These are phyloP conservation scores for Kwoniella shandongensis DNA, from an alignment of 768 basidiomycete genomes.

Conservation along the genomic window DNA sequence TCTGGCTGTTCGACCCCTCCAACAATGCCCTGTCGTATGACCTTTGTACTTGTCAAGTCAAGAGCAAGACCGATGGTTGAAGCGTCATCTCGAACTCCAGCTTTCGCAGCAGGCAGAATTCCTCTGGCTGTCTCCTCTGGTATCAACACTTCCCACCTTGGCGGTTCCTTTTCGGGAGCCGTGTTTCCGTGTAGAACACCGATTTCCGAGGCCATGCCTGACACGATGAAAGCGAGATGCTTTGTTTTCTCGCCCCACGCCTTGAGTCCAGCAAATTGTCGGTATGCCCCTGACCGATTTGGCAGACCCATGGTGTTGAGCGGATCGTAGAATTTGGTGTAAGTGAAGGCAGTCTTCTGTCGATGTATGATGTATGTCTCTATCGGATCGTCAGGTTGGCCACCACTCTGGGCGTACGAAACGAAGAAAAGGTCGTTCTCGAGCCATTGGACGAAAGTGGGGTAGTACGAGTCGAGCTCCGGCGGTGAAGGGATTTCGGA, in stretches of 20 bases:
- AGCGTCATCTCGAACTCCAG: constrained; percentile 47
- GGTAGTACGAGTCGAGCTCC: constrained; percentile 21
- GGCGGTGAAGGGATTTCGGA: constrained; percentile 46
- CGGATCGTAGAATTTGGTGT: constrained; percentile 51
- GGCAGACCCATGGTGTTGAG: constrained; percentile 50
- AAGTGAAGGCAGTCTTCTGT: constrained; percentile 39
- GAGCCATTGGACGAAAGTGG: constrained; percentile 53
- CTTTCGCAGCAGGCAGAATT: constrained; percentile 49
- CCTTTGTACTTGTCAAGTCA: constrained; percentile 48
- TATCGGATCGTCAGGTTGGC: constrained; percentile 47
- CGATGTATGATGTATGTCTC: constrained; percentile 51
- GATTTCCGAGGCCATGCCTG: constrained; percentile 51
- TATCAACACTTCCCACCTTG: constrained; percentile 45
- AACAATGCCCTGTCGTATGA: constrained; percentile 46
- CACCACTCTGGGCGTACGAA: constrained; percentile 38
- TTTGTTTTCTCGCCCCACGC: constrained; percentile 51
- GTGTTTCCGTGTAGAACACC: constrained; percentile 46
- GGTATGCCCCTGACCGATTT: constrained; percentile 39
- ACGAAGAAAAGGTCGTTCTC: constrained; percentile 57
- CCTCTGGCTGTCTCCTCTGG: constrained; percentile 53
- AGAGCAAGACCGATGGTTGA: constrained; percentile 52
- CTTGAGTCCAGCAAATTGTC: constrained; percentile 42
- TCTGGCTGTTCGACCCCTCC: constrained; percentile 51
- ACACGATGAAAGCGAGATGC: constrained; percentile 51
- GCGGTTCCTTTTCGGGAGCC: constrained; percentile 23